These are phyloP conservation scores for Monosporozyma solicola DNA, from an alignment of 805 yeast genomes.

Conservation along the genomic window DNA sequence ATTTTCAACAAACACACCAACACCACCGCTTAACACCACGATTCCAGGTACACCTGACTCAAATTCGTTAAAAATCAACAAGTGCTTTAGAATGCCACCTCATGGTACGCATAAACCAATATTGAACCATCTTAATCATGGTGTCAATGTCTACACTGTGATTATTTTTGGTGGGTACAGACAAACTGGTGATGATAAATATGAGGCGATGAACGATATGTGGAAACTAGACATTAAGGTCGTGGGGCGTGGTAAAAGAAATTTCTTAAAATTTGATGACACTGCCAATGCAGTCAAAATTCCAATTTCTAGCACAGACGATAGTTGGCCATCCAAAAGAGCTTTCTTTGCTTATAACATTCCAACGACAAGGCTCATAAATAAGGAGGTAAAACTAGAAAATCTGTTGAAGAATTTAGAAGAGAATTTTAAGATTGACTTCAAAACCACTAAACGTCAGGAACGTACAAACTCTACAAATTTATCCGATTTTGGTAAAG, in stretches of 20 bases:
- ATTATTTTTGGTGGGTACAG: conserved; percentile 44
- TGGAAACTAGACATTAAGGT: conserved; percentile 36
- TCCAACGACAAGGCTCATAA: conserved; percentile 12
- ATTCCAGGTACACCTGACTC: not conserved
- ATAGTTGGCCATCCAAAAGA: conserved; percentile 28
- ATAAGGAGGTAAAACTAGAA: conserved; percentile 7
- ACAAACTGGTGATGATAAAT: conserved; percentile 24
- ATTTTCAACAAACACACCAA: not conserved
- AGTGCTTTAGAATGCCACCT: conserved; percentile 1
- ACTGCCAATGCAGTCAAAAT: conserved; percentile 29
- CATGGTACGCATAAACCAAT: not conserved
- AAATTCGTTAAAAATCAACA: not conserved
- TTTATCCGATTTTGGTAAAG: not conserved
- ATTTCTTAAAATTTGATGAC: conserved; percentile 32
- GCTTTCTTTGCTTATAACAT: conserved; percentile 30
- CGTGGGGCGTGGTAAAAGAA: conserved; percentile 29
- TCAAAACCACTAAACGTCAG: not conserved
- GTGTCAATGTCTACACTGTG: conserved; percentile 12
- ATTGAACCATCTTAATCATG: not conserved
- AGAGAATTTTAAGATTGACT: conserved; percentile 15
- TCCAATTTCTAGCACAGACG: conserved; percentile 8
- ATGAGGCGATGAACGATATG: conserved; percentile 33
- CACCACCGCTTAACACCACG: not conserved
- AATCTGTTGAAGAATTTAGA: conserved; percentile 16
- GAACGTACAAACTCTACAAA: not conserved